Evolutionary conservation across 768 basidiomycete species (phyloP).

Genomic region (Leucosporidium yakuticum): DNA sequence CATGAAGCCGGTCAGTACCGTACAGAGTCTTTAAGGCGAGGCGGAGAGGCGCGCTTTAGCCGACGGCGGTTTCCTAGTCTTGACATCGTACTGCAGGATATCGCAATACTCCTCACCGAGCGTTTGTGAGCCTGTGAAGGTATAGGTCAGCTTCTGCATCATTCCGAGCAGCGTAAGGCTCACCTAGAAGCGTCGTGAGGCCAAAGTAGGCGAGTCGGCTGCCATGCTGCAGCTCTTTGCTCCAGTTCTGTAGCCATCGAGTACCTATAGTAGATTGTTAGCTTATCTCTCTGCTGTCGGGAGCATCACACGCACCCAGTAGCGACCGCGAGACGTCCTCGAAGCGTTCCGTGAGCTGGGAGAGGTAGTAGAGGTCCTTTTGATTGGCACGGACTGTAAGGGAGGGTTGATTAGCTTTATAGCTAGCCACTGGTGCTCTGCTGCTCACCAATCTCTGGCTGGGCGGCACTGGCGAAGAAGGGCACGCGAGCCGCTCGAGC

Average conservation of each 20-base stretch:
- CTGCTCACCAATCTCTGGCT: slow-evolving; percentile 39
- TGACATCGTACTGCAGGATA: slow-evolving; percentile 35
- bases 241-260: slow-evolving; percentile 37
- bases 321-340: slow-evolving; percentile 32
- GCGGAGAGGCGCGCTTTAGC: slow-evolving; percentile 8
- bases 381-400: slow-evolving; percentile 38
- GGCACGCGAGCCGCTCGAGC: slow-evolving; percentile 17
- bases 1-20: neutral
- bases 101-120: slow-evolving; percentile 41
- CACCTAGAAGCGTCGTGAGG: slow-evolving; percentile 38
- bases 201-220: slow-evolving; percentile 37
- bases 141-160: neutral
- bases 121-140: slow-evolving; percentile 36
- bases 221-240: slow-evolving; percentile 33
- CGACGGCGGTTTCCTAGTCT: slow-evolving; percentile 27
- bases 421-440: neutral
- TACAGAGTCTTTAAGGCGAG: neutral
- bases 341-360: slow-evolving; percentile 33
- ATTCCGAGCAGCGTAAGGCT: neutral
- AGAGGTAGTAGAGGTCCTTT: slow-evolving; percentile 40
- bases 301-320: slow-evolving; percentile 24
- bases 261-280: slow-evolving; percentile 24
- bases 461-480: slow-evolving; percentile 36
- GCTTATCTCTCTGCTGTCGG: neutral
- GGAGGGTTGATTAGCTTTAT: neutral